Evolutionary conservation across 164 flowering plant species (phyloP), one percentile per base, ranked within the genome.

Genomic region (Stephania cephalantha): DNA sequence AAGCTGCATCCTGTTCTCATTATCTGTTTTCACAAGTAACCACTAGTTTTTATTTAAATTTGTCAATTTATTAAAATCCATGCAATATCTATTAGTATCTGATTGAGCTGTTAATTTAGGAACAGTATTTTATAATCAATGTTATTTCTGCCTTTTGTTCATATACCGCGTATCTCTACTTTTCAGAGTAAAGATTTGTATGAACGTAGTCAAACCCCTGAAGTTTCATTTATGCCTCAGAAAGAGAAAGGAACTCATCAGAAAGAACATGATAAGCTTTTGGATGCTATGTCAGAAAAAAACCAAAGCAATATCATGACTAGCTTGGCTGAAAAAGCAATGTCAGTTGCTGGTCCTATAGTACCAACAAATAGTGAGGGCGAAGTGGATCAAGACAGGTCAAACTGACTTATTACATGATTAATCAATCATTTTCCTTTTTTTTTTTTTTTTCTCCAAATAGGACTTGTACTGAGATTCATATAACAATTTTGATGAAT

Each of bases 281-380:
- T 79, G 46, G 89, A 84, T 63, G 79, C 55, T 55, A 52, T 46
- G 13, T 71, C 80, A 55, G 90, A 83, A n/a, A 87, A 82, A 69
- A 61, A 70, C 71, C 84, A 82, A 58, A 84, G 77, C 76, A 88
- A 85, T 71, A 70, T 90, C 52, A 97, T 91, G 45, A 83, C 87
- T 69, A 91, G 91, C 83, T 88, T 95, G 78, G 97, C 97, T 53
- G 99, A 93, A 84, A 95, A 95, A 87, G 99, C 99, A 75, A 86
- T 92, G 94, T 91, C 95, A 71, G 90, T 92, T 80, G 99, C 99
- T 81, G 86, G 85, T 91, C 99, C 99, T n/a, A 93, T 93, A 70
- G 94, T 95, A 52, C 99, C 99, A 63, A 89, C 88, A 25, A 95
- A 86, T 76, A 86, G 81, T 84, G 91, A 85, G 86, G 99, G 99